Percentiles rank a stretch among this genome's conserved stretches.
Conservation (phyloP, 1,284 basidiomycete genomes). For the Malassezia obtusa region DNA sequence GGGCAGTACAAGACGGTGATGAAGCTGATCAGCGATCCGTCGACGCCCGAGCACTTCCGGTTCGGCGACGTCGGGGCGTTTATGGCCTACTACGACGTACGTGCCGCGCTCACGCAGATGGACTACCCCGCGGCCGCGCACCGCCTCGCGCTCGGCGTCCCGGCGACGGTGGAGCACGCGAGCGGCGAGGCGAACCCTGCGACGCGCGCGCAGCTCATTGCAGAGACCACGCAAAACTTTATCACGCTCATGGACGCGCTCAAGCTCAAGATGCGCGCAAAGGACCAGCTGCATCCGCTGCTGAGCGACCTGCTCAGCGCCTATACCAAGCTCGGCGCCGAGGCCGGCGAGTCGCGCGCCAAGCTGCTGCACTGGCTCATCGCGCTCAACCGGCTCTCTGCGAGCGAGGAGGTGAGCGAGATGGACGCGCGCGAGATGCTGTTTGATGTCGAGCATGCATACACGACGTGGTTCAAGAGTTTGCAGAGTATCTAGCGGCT, state of each 20-base stretch:
- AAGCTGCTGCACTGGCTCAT: slow-evolving; percentile 94
- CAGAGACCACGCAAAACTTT: slow-evolving; percentile 87
- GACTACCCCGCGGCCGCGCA: slow-evolving; percentile 86
- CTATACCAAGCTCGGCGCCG: slow-evolving; percentile 55
- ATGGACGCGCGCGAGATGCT: slow-evolving; percentile 90
- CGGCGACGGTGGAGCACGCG: slow-evolving; percentile 85
- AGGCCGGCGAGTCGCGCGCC: slow-evolving; percentile 85
- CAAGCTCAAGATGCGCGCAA: slow-evolving; percentile 80
- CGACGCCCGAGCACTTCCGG: slow-evolving; percentile 49
- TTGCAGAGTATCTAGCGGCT: slow-evolving; percentile 48
- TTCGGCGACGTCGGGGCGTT: slow-evolving; percentile 54
- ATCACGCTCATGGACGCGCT: slow-evolving; percentile 98
- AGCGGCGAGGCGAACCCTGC: slow-evolving; percentile 51
- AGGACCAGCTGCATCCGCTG: slow-evolving; percentile 91
- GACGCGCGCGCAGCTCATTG: slow-evolving; percentile 93
- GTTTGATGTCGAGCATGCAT: slow-evolving; percentile 93
- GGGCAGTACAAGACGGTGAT: slow-evolving; percentile 95
- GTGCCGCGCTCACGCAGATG: slow-evolving; percentile 56
- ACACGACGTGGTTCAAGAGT: slow-evolving; percentile 87
- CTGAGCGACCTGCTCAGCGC: slow-evolving; percentile 86
- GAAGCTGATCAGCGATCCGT: slow-evolving; percentile 77
- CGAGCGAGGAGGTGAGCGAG: slow-evolving; percentile 88
- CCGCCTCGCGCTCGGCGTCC: slow-evolving; percentile 79
- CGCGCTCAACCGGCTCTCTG: slow-evolving; percentile 90
- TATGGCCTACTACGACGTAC: slow-evolving; percentile 76